Evolutionary conservation across 257 asterid species (phyloP), one percentile per base, ranked within the genome.

Genomic region (Scutellaria baicalensis): DNA sequence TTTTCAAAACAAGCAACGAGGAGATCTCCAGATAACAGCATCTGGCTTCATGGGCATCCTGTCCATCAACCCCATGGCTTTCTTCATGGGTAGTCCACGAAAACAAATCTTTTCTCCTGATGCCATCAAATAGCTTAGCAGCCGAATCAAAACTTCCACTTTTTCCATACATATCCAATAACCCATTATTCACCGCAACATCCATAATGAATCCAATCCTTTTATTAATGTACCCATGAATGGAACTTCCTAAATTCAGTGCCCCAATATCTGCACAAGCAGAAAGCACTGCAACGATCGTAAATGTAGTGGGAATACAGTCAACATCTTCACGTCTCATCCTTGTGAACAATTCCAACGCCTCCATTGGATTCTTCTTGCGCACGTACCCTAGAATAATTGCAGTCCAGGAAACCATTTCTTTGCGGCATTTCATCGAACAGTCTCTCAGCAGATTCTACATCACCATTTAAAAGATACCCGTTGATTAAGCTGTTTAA

Each of bases 231-330:
- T 82, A 85, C 17, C 87, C 96, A 65, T 91, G 97, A 72, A 83
- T 71, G 0, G 84, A 84, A 45, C 77, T 77, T 55, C 97, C 96
- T 44, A 84, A 75, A 69, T 88, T 82, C 77, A 86, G 86, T 18
- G 96, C 97, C 50, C 94, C 97, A 35, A 81, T 77, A 78, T 91
- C 97, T 18, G n/a, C n/a, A n/a, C n/a, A n/a, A n/a, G n/a, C n/a
- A n/a, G n/a, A n/a, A n/a, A n/a, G n/a, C n/a, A n/a, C n/a, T n/a
- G n/a, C n/a, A n/a, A n/a, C n/a, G n/a, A n/a, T n/a, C n/a, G n/a
- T n/a, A n/a, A n/a, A n/a, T n/a, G n/a, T n/a, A n/a, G n/a, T n/a
- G n/a, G n/a, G n/a, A n/a, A n/a, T n/a, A n/a, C n/a, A n/a, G n/a
- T n/a, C n/a, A n/a, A n/a, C n/a, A n/a, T n/a, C n/a, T n/a, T n/a